These are phyloP conservation scores for Komagataella pastoris DNA, from an alignment of 805 yeast genomes.

Conservation along the genomic window DNA sequence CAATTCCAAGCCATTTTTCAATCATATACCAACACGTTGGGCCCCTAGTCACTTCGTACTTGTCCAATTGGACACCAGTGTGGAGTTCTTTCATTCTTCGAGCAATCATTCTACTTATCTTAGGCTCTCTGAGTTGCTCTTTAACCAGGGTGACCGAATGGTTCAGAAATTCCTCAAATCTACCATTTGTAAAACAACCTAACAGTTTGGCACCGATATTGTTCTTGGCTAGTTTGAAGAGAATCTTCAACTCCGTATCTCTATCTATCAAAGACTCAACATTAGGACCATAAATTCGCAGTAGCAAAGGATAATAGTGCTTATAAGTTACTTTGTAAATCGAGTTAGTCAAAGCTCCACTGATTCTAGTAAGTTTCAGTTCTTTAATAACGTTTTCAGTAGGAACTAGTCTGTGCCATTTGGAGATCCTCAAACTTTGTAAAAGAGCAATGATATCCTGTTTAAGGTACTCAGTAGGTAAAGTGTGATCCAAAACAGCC, in stretches of 20 bases:
- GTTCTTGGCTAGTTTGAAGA: constrained; percentile 60
- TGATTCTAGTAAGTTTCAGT: constrained; percentile 50
- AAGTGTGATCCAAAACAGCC: constrained; percentile 55
- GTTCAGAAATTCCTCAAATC: constrained; percentile 86
- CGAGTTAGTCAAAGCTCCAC: constrained; percentile 90
- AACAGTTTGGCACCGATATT: constrained; percentile 80
- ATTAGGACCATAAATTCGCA: constrained; percentile 82
- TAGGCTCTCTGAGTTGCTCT: constrained; percentile 61
- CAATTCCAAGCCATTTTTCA: constrained; percentile 53
- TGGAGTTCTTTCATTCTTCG: constrained; percentile 95
- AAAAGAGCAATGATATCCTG: constrained; percentile 61
- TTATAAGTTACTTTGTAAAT: constrained; percentile 50
- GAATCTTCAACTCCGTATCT: constrained; percentile 58
- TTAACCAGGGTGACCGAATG: constrained; percentile 70
- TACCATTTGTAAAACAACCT: constrained; percentile 86
- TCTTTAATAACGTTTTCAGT: constrained; percentile 22
- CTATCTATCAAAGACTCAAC: constrained; percentile 81
- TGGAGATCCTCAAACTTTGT: constrained; percentile 51
- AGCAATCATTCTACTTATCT: constrained; percentile 72
- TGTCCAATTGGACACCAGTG: constrained; percentile 53
- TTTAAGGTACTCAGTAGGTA: constrained; percentile 77
- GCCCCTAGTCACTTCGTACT: constrained; percentile 40
- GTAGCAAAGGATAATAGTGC: constrained; percentile 43
- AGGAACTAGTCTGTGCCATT: constrained; percentile 54
- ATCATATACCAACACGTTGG: constrained; percentile 63